These are phyloP conservation scores for Xylaria sp. DNA, from an alignment of 2,329 filamentous ascomycete species.

Conservation along the genomic window DNA sequence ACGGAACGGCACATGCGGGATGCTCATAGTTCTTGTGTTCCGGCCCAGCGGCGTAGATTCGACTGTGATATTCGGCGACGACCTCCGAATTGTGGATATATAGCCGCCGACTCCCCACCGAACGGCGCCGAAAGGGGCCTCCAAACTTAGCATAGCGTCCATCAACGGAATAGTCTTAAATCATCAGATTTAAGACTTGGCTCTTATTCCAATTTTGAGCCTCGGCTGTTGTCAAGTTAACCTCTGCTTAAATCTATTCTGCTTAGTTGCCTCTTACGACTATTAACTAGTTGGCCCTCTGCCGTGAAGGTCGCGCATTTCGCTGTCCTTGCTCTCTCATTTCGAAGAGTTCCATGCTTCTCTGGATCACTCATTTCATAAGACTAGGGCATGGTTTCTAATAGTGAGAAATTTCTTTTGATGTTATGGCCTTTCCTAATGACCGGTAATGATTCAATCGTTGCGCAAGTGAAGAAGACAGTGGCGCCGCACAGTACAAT, in stretches of 20 bases:
- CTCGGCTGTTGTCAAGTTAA: neutral
- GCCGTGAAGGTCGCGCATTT: neutral
- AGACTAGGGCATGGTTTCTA: neutral
- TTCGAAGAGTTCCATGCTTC: neutral
- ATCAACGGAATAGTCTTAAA: neutral
- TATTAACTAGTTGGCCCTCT: neutral
- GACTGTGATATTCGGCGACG: constrained; percentile 23
- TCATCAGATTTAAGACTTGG: neutral
- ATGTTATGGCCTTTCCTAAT: neutral
- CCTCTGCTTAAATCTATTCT: neutral
- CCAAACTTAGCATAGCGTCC: constrained; percentile 2
- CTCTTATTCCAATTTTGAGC: too few species aligned
- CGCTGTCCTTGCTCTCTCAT: neutral
- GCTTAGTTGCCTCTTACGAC: neutral
- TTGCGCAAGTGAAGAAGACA: neutral
- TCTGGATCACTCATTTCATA: too few species aligned
- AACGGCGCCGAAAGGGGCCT: constrained; percentile 26
- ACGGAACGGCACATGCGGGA: neutral
- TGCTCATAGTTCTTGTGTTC: neutral
- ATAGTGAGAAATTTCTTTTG: neutral
- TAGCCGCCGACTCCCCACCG: constrained; percentile 35
- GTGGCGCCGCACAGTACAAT: neutral
- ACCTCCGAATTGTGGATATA: constrained; percentile 30
- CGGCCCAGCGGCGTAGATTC: neutral
- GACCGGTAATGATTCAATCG: neutral